phyloP scores from a whole-genome alignment of 331 rosid species.

The Saraca asoca region DNA sequence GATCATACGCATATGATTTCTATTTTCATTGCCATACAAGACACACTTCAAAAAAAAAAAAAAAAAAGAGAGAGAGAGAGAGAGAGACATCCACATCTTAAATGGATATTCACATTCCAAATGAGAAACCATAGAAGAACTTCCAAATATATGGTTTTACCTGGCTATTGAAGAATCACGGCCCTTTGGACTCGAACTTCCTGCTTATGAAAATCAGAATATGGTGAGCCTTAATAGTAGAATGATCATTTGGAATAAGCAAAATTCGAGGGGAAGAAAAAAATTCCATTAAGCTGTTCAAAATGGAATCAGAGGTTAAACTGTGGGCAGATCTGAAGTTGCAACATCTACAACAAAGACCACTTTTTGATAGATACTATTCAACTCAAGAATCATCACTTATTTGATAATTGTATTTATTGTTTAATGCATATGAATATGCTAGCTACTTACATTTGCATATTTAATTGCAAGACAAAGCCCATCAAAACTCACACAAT shows the following conservation, averaged over 20 bases:
- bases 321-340: slow-evolving; percentile 15
- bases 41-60: slow-evolving; percentile 3
- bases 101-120: slow-evolving; percentile 19
- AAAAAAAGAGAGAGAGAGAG: too few relatives aligned
- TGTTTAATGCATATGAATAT: slow-evolving; percentile 8
- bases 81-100: too few relatives aligned
- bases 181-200: slow-evolving; percentile 43
- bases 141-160: slow-evolving; percentile 32
- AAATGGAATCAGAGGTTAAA: slow-evolving; percentile 20
- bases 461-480: slow-evolving; percentile 6
- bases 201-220: slow-evolving; percentile 38
- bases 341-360: slow-evolving; percentile 14
- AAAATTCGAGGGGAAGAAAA: neutral
- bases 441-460: slow-evolving; percentile 4
- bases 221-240: slow-evolving; percentile 13
- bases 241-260: slow-evolving; percentile 20
- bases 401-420: neutral
- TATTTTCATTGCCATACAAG: slow-evolving; percentile 1
- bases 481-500: slow-evolving; percentile 1
- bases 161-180: slow-evolving; percentile 32
- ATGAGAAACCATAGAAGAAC: slow-evolving; percentile 16
- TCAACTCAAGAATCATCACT: slow-evolving; percentile 13
- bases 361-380: slow-evolving; percentile 11
- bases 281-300: slow-evolving; percentile 18
- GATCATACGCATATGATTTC: slow-evolving; percentile 13